Conservation (phyloP, 495 filamentous ascomycete species). For the Umbilicaria muhlenbergii region DNA sequence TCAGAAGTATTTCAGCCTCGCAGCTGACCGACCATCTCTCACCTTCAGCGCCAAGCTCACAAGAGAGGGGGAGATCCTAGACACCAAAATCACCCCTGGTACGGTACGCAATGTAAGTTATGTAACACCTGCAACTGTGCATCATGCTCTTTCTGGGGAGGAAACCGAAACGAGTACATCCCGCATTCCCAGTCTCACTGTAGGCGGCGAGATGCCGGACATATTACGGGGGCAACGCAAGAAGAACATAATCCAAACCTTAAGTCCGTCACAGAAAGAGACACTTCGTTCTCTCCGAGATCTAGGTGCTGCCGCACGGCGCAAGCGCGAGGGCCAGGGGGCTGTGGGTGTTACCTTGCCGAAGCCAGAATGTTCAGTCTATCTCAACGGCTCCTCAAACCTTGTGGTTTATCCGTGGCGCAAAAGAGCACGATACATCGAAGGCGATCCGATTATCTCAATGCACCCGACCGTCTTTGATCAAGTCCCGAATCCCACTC, state of each 20-base stretch:
- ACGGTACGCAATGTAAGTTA: constrained; percentile 55
- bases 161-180: constrained; percentile 9
- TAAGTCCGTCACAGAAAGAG: constrained; percentile 1
- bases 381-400: constrained; percentile 4
- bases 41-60: constrained; percentile 70
- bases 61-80: constrained; percentile 48
- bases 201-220: constrained; percentile 24
- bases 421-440: background rate
- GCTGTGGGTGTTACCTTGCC: background rate
- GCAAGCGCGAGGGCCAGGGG: background rate
- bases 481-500: constrained; percentile 24
- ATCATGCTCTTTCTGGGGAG: constrained; percentile 7
- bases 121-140: constrained; percentile 46
- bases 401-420: constrained; percentile 7
- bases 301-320: constrained; percentile 2
- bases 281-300: constrained; percentile 3
- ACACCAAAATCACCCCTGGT: constrained; percentile 56
- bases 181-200: constrained; percentile 9
- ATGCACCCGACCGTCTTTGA: constrained; percentile 4
- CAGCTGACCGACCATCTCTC: constrained; percentile 46
- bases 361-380: background rate
- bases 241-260: constrained; percentile 6
- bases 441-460: constrained; percentile 1
- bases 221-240: constrained; percentile 6
- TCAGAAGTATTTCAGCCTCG: constrained; percentile 51